Conservation (phyloP, 2,329 filamentous ascomycete genomes). For the Xylaria sp. region DNA sequence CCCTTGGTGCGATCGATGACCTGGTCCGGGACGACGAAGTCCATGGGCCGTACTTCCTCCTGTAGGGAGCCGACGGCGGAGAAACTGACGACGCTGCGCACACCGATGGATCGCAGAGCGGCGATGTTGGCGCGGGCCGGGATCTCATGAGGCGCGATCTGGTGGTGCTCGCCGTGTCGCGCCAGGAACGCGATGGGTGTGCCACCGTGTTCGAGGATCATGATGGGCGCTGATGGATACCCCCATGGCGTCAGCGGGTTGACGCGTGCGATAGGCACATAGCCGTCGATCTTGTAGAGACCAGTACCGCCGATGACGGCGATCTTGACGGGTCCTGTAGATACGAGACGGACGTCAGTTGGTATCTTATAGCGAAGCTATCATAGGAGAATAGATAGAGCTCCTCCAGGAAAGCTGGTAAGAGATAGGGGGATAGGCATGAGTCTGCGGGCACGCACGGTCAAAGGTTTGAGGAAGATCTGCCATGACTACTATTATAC, state of each 20-base stretch:
- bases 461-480: conserved; percentile 68
- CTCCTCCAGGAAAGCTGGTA: neutral
- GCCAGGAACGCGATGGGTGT: conserved; percentile 91
- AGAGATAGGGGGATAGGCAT: neutral
- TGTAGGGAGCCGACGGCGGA: conserved; percentile 92
- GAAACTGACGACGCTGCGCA: conserved; percentile 92
- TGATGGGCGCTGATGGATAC: conserved; percentile 76
- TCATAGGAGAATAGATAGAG: neutral
- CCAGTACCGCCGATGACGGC: conserved; percentile 95
- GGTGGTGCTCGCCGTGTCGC: conserved; percentile 88
- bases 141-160: conserved; percentile 94
- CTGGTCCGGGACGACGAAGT: conserved; percentile 97
- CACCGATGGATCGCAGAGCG: conserved; percentile 90
- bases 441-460: conserved; percentile 55
- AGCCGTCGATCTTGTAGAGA: conserved; percentile 85
- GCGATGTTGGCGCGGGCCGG: conserved; percentile 95
- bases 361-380: neutral
- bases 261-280: conserved; percentile 83
- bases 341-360: conserved; percentile 19
- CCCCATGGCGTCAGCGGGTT: conserved; percentile 90
- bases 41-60: conserved; percentile 92
- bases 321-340: conserved; percentile 76
- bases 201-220: conserved; percentile 86
- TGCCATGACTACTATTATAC: conserved; percentile 54
- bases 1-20: conserved; percentile 98